Conservation (phyloP, 2,329 filamentous ascomycete genomes). For the Pseudocercospora vitis region DNA sequence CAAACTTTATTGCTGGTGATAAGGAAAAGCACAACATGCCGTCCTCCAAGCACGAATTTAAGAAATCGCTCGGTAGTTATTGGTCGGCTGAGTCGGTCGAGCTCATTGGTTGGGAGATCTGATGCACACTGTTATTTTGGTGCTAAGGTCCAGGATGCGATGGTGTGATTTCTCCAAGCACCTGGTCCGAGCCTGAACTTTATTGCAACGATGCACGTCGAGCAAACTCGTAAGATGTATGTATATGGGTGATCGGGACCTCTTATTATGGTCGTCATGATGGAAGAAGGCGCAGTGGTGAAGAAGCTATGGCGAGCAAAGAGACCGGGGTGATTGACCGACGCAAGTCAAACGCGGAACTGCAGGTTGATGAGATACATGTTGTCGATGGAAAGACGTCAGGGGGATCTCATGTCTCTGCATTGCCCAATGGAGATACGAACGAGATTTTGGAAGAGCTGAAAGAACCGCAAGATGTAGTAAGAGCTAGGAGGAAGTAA, state of each 20-base stretch:
- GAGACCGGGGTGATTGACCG: background rate
- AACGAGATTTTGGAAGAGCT: too few relatives aligned
- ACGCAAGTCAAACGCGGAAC: background rate
- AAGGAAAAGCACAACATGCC: background rate
- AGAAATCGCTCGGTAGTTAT: background rate
- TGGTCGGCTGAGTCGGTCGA: background rate
- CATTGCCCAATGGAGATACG: too few relatives aligned
- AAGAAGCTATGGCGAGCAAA: background rate
- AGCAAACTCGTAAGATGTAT: background rate
- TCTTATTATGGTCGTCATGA: too few relatives aligned
- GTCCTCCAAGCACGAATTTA: background rate
- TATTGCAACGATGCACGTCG: background rate
- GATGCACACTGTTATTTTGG: background rate
- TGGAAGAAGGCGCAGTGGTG: too few relatives aligned
- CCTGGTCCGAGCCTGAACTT: too few relatives aligned
- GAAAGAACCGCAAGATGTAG: too few relatives aligned
- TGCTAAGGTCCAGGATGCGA: background rate
- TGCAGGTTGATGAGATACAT: background rate
- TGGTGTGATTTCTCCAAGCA: background rate
- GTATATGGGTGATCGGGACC: too few relatives aligned
- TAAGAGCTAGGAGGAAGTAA: background rate
- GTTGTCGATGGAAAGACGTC: background rate
- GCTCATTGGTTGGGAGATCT: background rate
- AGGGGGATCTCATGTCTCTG: slow-evolving; percentile 40
- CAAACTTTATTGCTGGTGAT: background rate